phyloP scores from a whole-genome alignment of 73 alveolate genomes.

The Symbiodinium natans region DNA sequence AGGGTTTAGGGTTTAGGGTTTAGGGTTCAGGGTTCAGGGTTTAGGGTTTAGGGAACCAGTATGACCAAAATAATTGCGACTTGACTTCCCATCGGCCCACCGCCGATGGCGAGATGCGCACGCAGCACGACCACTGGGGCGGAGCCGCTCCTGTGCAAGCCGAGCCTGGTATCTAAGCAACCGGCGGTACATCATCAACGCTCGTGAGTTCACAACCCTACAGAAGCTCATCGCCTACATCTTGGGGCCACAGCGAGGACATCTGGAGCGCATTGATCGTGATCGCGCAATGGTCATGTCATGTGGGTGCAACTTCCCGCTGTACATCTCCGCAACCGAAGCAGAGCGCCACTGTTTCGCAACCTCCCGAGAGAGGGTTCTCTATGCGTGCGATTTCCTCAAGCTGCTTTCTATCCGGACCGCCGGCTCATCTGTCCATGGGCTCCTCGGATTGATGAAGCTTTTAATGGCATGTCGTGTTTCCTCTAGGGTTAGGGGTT shows the following conservation, averaged over 20 bases:
- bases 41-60: not conserved
- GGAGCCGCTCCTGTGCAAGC: not conserved
- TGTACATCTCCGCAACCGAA: slow-evolving; percentile 15
- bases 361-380: not conserved
- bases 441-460: not conserved
- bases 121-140: too few species aligned
- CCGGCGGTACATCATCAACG: not conserved
- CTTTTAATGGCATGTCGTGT: too few species aligned
- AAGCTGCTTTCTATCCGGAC: not conserved
- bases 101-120: too few species aligned
- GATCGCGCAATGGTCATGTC: not conserved
- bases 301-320: not conserved
- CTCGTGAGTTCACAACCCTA: not conserved
- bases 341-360: slow-evolving; percentile 3
- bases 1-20: too few species aligned
- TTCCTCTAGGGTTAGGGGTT: too few species aligned
- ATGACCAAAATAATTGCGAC: too few species aligned
- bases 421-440: not conserved
- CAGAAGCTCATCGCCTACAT: not conserved
- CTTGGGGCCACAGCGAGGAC: not conserved
- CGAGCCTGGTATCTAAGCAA: not conserved
- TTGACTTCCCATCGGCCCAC: too few species aligned
- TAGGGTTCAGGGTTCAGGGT: too few species aligned
- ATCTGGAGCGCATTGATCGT: not conserved
- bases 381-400: not conserved